Evolutionary conservation across 768 basidiomycete species (phyloP), one percentile per base, ranked within the genome.

Genomic region (Paxillus involutus): DNA sequence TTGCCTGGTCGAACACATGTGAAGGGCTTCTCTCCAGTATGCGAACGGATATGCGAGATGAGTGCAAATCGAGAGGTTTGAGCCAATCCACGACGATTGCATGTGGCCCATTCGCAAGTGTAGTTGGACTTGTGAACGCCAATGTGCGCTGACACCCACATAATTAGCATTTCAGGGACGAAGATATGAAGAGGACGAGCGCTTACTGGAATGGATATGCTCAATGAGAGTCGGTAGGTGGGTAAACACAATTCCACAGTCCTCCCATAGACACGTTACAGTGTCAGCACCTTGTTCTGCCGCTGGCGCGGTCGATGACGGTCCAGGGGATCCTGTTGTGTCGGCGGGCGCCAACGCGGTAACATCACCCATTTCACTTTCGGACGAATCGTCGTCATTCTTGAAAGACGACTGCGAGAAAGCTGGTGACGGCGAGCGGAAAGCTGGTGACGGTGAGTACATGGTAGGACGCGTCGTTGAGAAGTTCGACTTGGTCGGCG

Each of bases 1-100:
- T 61, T 55, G 89, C 94, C 93, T 65, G 91, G 85, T 53, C 82
- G 76, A 11, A 84, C 72, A 66, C 94, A 98, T 21, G 81, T 85
- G 65, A 94, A 97, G 0, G 94, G 94, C 63, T 94, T 94, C 72
- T 98, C 94, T 49, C 94, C 94, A 0, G 94, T 96, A 67, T 98
- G 94, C 11, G 89, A 91, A 32, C 94, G 83, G 45, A 94, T 82
- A 67, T 98, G 94, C 4, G 91, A 91, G 52, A 94, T 85, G 44
- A 98, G 81, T 6, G 94, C 91, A 60, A 94, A 96, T 24, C 92
- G 83, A 4, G 90, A 92, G 0, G 90, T 91, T 67, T 97, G 94
- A 1, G 88, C 80, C 47, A 94, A 77, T 4, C 93, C 91, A 49
- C 87, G 79, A 16, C 94, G 81, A 17, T 75, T 74, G 72, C 94